These are phyloP conservation scores for Marasmius oreades DNA, from an alignment of 1,284 basidiomycete species.

Conservation along the genomic window DNA sequence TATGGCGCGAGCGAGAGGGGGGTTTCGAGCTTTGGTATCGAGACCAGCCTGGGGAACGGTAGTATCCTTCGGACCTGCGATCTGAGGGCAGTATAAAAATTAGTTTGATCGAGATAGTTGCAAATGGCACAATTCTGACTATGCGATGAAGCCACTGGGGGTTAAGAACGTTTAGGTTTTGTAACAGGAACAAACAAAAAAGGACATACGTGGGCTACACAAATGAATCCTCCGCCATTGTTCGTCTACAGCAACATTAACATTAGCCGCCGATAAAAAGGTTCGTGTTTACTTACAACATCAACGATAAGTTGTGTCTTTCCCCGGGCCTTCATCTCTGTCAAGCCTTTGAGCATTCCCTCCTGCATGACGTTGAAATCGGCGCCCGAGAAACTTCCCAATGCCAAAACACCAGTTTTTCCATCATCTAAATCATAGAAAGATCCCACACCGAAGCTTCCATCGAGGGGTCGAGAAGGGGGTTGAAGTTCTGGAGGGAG, in stretches of 20 bases:
- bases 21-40: slow-evolving; percentile 50
- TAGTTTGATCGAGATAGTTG: no score
- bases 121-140: slow-evolving; percentile 29
- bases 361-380: slow-evolving; percentile 38
- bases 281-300: slow-evolving; percentile 36
- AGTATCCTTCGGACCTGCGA: slow-evolving; percentile 48
- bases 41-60: slow-evolving; percentile 57
- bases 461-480: slow-evolving; percentile 32
- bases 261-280: slow-evolving; percentile 2
- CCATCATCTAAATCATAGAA: slow-evolving; percentile 52
- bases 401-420: slow-evolving; percentile 54
- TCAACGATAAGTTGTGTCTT: slow-evolving; percentile 56
- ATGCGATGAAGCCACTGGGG: slow-evolving; percentile 58
- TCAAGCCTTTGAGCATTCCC: slow-evolving; percentile 45
- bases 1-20: slow-evolving; percentile 47
- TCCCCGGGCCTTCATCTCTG: slow-evolving; percentile 46
- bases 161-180: neutral
- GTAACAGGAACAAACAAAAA: neutral
- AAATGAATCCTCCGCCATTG: slow-evolving; percentile 62
- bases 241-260: slow-evolving; percentile 37
- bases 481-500: slow-evolving; percentile 48
- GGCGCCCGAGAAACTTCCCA: slow-evolving; percentile 53
- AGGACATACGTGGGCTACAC: slow-evolving; percentile 49
- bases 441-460: slow-evolving; percentile 46
- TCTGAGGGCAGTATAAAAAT: no score